These are phyloP conservation scores for Pseudozyma pruni DNA, from an alignment of 1,284 basidiomycete genomes.

Conservation along the genomic window DNA sequence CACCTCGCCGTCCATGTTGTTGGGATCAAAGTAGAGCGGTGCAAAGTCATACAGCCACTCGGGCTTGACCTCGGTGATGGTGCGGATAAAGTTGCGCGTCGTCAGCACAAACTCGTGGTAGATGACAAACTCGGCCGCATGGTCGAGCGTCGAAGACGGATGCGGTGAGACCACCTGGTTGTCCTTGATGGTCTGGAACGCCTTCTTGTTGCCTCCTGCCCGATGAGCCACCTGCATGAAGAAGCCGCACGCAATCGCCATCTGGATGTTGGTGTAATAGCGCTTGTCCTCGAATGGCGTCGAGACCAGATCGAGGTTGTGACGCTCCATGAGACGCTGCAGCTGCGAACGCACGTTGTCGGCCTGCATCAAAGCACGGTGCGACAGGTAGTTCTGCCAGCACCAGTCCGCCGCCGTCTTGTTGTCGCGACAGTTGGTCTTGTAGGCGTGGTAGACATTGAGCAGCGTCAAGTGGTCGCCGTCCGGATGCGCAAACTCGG, in stretches of 20 bases:
- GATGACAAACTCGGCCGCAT: slow-evolving; percentile 94
- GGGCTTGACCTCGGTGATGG: slow-evolving; percentile 85
- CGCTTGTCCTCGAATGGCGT: slow-evolving; percentile 79
- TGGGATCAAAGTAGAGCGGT: slow-evolving; percentile 78
- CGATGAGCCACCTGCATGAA: slow-evolving; percentile 99
- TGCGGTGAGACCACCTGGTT: slow-evolving; percentile 94
- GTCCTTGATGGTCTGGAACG: slow-evolving; percentile 84
- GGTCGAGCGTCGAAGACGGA: slow-evolving; percentile 89
- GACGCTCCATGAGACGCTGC: slow-evolving; percentile 88
- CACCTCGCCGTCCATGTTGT: slow-evolving; percentile 60
- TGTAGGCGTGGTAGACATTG: slow-evolving; percentile 95
- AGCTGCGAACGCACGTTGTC: slow-evolving; percentile 95
- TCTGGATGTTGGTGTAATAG: slow-evolving; percentile 82
- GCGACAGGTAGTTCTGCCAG: slow-evolving; percentile 90
- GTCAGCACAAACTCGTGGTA: slow-evolving; percentile 98
- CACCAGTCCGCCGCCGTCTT: slow-evolving; percentile 75
- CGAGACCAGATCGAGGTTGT: slow-evolving; percentile 79
- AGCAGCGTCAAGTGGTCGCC: slow-evolving; percentile 94
- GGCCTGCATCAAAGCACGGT: slow-evolving; percentile 85
- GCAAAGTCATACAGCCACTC: slow-evolving; percentile 93
- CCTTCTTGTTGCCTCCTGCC: slow-evolving; percentile 59
- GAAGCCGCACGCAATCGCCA: slow-evolving; percentile 89
- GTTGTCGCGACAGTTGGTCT: slow-evolving; percentile 71
- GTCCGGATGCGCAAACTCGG: slow-evolving; percentile 87
- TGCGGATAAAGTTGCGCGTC: slow-evolving; percentile 82